Evolutionary conservation across 345 rosid species (phyloP).

Genomic region (Brassica carinata): DNA sequence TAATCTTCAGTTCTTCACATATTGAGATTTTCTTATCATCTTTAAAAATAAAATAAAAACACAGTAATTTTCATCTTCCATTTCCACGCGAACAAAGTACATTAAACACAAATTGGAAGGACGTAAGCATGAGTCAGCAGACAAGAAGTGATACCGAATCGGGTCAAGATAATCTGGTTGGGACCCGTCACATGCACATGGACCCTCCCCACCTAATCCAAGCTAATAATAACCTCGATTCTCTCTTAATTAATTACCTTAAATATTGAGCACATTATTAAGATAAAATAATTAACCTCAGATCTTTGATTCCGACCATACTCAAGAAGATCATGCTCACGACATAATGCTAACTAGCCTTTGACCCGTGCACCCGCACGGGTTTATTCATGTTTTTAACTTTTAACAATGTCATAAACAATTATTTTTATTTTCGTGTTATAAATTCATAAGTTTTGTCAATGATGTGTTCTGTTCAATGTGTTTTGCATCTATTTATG

Average conservation of each 20-base stretch:
- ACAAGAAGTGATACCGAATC: slow-evolving; percentile 37
- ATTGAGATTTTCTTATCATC: background rate
- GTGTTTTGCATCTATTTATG: no score
- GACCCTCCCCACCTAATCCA: slow-evolving; percentile 41
- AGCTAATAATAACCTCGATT: slow-evolving; percentile 23
- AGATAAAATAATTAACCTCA: slow-evolving; percentile 11
- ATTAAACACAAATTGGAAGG: background rate
- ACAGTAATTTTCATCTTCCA: background rate
- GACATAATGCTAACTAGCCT: slow-evolving; percentile 36
- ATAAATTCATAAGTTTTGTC: no score
- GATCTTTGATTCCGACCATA: slow-evolving; percentile 39
- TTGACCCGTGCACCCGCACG: no score
- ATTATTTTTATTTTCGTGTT: no score
- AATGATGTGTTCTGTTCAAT: no score
- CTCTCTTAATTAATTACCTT: slow-evolving; percentile 21
- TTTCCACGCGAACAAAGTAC: background rate
- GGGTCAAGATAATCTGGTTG: slow-evolving; percentile 43
- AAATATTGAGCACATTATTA: slow-evolving; percentile 7
- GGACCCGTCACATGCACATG: slow-evolving; percentile 44
- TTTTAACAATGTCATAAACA: no score
- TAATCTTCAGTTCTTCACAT: background rate
- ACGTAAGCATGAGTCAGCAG: slow-evolving; percentile 34
- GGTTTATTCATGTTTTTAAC: no score
- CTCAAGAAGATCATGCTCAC: slow-evolving; percentile 27
- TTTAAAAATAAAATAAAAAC: background rate